phyloP scores from a whole-genome alignment of 371 early-diverging fungal species.

The Globomyces sp. region DNA sequence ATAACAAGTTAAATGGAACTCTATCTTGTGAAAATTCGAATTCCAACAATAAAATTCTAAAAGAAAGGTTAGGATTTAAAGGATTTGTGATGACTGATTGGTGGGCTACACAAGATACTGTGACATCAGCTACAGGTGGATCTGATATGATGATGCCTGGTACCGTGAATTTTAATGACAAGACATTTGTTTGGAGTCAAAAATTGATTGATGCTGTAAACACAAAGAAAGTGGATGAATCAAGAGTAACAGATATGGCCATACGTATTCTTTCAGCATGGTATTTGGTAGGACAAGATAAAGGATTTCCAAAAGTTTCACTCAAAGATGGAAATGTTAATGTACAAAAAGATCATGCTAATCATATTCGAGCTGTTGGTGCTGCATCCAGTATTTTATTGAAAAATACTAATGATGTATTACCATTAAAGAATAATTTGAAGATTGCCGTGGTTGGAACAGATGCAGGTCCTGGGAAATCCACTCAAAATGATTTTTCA shows the following conservation, averaged over 20 bases:
- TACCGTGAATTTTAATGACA: constrained; percentile 9
- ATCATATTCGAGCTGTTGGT: constrained; percentile 44
- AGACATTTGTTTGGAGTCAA: constrained; percentile 27
- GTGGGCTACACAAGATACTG: constrained; percentile 34
- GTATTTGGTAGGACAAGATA: constrained; percentile 42
- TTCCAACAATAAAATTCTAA: constrained; percentile 46
- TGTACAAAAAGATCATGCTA: constrained; percentile 45
- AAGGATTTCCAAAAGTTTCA: constrained; percentile 44
- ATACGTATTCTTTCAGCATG: constrained; percentile 56
- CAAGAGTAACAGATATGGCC: constrained; percentile 55
- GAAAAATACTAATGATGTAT: constrained; percentile 39
- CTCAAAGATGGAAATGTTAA: constrained; percentile 30
- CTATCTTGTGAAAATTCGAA: constrained; percentile 55
- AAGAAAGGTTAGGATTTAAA: constrained; percentile 51
- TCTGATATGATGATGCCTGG: constrained; percentile 65
- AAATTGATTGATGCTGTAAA: constrained; percentile 26
- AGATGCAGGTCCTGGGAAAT: constrained; percentile 40
- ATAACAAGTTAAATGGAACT: constrained; percentile 51
- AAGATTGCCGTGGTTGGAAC: constrained; percentile 53
- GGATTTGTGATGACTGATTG: constrained; percentile 48
- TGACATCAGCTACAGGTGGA: constrained; percentile 44
- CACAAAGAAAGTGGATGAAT: constrained; percentile 22
- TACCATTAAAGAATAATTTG: constrained; percentile 32
- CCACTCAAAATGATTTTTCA: constrained; percentile 3
- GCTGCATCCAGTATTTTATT: constrained; percentile 55